Conservation (phyloP, 768 basidiomycete species). For the Rhodotorula sphaerocarpa region DNA sequence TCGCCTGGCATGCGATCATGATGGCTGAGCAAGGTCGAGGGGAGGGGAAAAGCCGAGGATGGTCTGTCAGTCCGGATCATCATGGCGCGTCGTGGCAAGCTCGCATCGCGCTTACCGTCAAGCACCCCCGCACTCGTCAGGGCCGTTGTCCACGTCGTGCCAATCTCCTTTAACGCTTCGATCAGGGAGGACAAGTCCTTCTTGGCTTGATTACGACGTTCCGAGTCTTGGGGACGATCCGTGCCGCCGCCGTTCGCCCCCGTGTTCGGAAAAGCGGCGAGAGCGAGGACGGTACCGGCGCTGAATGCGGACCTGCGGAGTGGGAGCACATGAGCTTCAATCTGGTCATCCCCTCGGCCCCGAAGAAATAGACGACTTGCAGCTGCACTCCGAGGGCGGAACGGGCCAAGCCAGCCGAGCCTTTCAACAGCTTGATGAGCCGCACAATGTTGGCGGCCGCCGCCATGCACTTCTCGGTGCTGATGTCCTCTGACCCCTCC, state of each 20-base stretch:
- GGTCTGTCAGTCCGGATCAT: too few species aligned
- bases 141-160: slow-evolving; percentile 27
- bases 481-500: slow-evolving; percentile 2
- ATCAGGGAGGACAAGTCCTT: slow-evolving; percentile 21
- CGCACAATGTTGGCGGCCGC: slow-evolving; percentile 25
- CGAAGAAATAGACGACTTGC: neutral
- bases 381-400: slow-evolving; percentile 24
- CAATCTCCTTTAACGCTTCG: slow-evolving; percentile 23
- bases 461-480: slow-evolving; percentile 30
- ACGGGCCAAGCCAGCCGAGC: neutral
- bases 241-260: slow-evolving; percentile 29
- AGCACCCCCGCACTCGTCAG: slow-evolving; percentile 30
- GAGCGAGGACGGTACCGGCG: slow-evolving; percentile 31
- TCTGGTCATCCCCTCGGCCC: neutral
- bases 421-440: slow-evolving; percentile 22
- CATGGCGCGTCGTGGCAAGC: too few species aligned
- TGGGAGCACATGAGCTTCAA: neutral
- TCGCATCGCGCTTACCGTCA: slow-evolving; percentile 23
- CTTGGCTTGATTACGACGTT: slow-evolving; percentile 13
- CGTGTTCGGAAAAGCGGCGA: slow-evolving; percentile 11
- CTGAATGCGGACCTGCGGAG: slow-evolving; percentile 22
- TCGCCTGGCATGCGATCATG: too few species aligned
- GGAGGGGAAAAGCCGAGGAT: too few species aligned
- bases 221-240: slow-evolving; percentile 10
- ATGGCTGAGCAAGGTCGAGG: too few species aligned